Base-by-base conservation (phyloP, 2,329 filamentous ascomycete species). In the Microascus cirrosus region DNA sequence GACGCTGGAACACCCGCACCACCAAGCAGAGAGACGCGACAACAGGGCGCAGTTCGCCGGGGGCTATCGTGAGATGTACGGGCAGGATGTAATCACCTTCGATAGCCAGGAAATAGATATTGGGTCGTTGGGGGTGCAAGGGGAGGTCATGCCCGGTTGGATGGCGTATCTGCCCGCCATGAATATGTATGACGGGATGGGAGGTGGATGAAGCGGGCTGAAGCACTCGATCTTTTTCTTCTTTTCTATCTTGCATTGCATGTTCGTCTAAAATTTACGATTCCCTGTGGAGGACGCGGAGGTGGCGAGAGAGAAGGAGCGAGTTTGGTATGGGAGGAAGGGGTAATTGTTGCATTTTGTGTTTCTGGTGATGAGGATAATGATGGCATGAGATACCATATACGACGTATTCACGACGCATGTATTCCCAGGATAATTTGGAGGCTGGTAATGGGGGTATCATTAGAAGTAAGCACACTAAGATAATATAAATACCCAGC, bases 61-160 rank as follows among this genome's bases (percentile, higher is more conserved):
- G 10, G 22, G 25, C 18, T 39, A 57, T 11, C 32, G 55, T 5
- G 55, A 50, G 20, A 12, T 50, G 7, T 24, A 50, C 56, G 60
- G 67, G 55, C 22, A 74, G 60, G 73, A 79, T 53, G 71, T 73
- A 61, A 86, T 91, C 71, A 84, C 87, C 61, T 89, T 92, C 62
- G 84, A 90, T 66, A 86, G 83, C 60, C 87, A 89, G 61, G 87
- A 92, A 62, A 83, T 93, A 36, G 87, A 92, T 62, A 86, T 92
- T 76, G 82, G 80, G 25, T 74, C 81, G 4, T 71, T 91, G 20
- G 84, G 83, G 0, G 60, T 78, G 45, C 72, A 74, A 1, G 80
- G 83, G 18, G 86, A 89, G 51, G 81, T 89, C 70, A 82, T 87
- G 76, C 83, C 85, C 0, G 71, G 71, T 3, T 92, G 87, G 86